Evolutionary conservation across 2,329 filamentous ascomycete genomes (phyloP).

Genomic region (Metarhizium brunneum): DNA sequence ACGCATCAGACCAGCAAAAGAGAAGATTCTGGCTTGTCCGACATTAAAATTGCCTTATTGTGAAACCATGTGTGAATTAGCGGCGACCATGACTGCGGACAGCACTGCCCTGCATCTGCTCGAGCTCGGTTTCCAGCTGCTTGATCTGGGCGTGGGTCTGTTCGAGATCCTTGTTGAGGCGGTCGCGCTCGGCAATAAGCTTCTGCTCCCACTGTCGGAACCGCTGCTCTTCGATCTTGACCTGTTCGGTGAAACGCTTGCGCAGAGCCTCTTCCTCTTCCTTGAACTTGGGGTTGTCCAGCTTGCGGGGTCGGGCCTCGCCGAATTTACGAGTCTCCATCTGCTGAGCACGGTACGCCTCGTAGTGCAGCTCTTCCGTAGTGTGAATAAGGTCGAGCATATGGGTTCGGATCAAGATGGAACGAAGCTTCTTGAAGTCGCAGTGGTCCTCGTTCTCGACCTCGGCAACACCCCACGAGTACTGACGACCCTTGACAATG

Average conservation of each 20-base stretch:
- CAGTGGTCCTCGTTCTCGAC: conserved; percentile 99
- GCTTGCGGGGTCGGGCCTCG: conserved; percentile 91
- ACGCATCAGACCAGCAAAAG: conserved; percentile 17
- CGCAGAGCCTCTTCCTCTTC: conserved; percentile 97
- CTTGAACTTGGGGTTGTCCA: conserved; percentile 99
- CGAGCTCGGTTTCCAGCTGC: conserved; percentile 84
- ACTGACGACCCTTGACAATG: conserved; percentile 97
- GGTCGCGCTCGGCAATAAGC: conserved; percentile 96
- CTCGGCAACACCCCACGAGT: conserved; percentile 98
- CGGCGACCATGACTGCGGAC: conserved; percentile 89
- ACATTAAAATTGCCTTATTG: conserved; percentile 16
- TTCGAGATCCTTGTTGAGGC: conserved; percentile 99
- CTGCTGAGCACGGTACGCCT: conserved; percentile 96
- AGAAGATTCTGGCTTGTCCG: conserved; percentile 18
- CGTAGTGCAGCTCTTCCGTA: conserved; percentile 98
- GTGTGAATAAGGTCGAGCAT: conserved; percentile 99
- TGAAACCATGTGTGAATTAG: conserved; percentile 36
- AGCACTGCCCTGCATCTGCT: conserved; percentile 82
- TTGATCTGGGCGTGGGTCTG: conserved; percentile 93
- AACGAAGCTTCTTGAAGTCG: conserved; percentile 99
- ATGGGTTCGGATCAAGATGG: conserved; percentile 96
- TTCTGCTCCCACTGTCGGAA: conserved; percentile 99
- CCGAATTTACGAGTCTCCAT: conserved; percentile 99
- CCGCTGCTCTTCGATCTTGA: conserved; percentile 99
- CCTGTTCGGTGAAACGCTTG: conserved; percentile 99